Evolutionary conservation across 2,329 filamentous ascomycete genomes (phyloP), one percentile per base, ranked within the genome.

Genomic region (Xylaria multiplex): DNA sequence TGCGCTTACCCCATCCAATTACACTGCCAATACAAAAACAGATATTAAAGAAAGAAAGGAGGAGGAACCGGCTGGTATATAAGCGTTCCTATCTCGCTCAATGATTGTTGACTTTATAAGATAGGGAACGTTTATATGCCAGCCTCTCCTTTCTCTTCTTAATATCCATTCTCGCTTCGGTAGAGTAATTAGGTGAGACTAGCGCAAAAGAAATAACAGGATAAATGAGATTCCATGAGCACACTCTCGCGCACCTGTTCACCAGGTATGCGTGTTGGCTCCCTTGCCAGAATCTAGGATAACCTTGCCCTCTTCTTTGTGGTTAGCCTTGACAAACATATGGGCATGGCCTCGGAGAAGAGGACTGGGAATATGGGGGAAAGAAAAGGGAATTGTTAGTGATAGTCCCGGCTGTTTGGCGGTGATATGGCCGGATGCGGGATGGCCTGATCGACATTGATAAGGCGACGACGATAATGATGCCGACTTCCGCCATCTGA

Each of bases 401-500:
- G 37, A 14, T 16, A 19, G 7, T 45, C 37, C 53, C 4, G 37
- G 37, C 16, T 30, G 27, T 55, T 37, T 14, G 37, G 22, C 13
- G 52, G 22, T 9, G 7, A 42, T 19, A 22, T 40, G 16, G 13
- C 52, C 11, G 24, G 52, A 54, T 40, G 35, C 35, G 27, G 2
- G 13, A 54, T 54, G 35, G 24, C 52, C 35, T 54, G 19, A 27
- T 54, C 22, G 8, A 42, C 6, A 40, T 55, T 43, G 5, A n/a
- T 30, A 22, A 22, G 22, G 16, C 30, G 59, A 50, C 13, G 59
- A 40, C 30, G 13, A 62, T 11, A 16, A 56, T 48, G 35, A 42
- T 6, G 22, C 59, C 59, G 43, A 55, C 4, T 27, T 30, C 58
- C 58, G n/a, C 35, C 11, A 22, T 56, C 59, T 43, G 43, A 55